Conservation (phyloP, 495 filamentous ascomycete species). For the Xylaria scruposa region DNA sequence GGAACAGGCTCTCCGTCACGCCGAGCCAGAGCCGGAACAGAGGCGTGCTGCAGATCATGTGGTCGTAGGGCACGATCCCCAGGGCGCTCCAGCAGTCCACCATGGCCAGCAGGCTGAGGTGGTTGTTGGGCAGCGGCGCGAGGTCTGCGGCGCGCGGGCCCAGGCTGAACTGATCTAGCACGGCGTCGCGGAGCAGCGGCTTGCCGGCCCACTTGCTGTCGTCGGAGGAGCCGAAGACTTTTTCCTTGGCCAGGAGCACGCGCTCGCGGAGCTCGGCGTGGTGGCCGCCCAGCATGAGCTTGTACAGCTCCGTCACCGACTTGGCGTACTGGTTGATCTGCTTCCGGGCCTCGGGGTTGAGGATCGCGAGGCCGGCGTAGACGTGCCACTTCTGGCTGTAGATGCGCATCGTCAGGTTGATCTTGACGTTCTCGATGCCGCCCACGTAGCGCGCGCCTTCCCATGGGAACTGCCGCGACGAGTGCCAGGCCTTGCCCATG, state of each 20-base stretch:
- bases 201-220: slow-evolving; percentile 60
- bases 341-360: slow-evolving; percentile 88
- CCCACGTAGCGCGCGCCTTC: slow-evolving; percentile 90
- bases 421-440: slow-evolving; percentile 99
- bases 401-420: slow-evolving; percentile 95
- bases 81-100: slow-evolving; percentile 97
- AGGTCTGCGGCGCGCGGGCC: slow-evolving; percentile 49
- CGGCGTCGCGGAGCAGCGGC: slow-evolving; percentile 77
- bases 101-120: slow-evolving; percentile 93
- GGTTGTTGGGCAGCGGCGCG: slow-evolving; percentile 78
- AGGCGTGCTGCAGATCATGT: slow-evolving; percentile 99
- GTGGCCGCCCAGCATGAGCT: slow-evolving; percentile 89
- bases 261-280: slow-evolving; percentile 78
- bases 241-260: slow-evolving; percentile 76
- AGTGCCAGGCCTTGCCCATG: slow-evolving; percentile 97
- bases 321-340: slow-evolving; percentile 94
- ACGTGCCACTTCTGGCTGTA: slow-evolving; percentile 99
- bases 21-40: slow-evolving; percentile 98
- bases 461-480: slow-evolving; percentile 94
- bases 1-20: slow-evolving; percentile 95
- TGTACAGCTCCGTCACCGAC: slow-evolving; percentile 93
- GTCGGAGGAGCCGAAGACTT: slow-evolving; percentile 72
- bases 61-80: slow-evolving; percentile 94
- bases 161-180: slow-evolving; percentile 86
- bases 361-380: slow-evolving; percentile 94